Conservation (phyloP, 2,329 filamentous ascomycete genomes). For the Aspergillus ibericus region DNA sequence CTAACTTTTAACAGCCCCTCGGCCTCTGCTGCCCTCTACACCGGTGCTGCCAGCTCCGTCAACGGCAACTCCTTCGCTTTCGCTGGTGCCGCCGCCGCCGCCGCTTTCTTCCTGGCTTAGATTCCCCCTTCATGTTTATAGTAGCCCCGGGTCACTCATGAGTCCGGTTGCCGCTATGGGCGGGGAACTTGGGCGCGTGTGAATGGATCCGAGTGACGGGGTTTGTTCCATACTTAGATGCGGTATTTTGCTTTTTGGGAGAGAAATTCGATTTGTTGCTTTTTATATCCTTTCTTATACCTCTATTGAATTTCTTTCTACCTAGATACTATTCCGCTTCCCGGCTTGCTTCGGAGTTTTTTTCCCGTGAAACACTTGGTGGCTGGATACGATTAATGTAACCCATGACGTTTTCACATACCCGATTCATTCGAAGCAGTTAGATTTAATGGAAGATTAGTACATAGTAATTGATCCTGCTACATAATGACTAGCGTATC, state of each 20-base stretch:
- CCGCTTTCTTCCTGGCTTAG: slow-evolving; percentile 36
- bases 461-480: too few relatives aligned
- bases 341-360: slow-evolving; percentile 26
- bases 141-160: slow-evolving; percentile 27
- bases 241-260: slow-evolving; percentile 17
- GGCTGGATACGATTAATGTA: slow-evolving; percentile 30
- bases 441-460: not conserved
- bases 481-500: not conserved
- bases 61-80: slow-evolving; percentile 28
- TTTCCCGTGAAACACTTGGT: slow-evolving; percentile 24
- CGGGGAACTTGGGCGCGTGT: slow-evolving; percentile 7
- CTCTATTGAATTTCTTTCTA: slow-evolving; percentile 12
- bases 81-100: slow-evolving; percentile 33
- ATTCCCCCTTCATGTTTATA: slow-evolving; percentile 30
- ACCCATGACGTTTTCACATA: slow-evolving; percentile 25
- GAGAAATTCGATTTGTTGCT: slow-evolving; percentile 23
- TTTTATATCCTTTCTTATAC: slow-evolving; percentile 13
- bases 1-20: slow-evolving; percentile 16
- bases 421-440: slow-evolving; percentile 12
- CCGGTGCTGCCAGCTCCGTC: slow-evolving; percentile 32
- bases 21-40: slow-evolving; percentile 26
- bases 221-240: slow-evolving; percentile 22
- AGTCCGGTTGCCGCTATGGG: slow-evolving; percentile 7
- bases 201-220: slow-evolving; percentile 11
- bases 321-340: slow-evolving; percentile 15